A percentile compares a stretch with the other conserved stretches of the same genome.
Conservation (phyloP, 768 basidiomycete species). For the Peribolospora baueri region DNA sequence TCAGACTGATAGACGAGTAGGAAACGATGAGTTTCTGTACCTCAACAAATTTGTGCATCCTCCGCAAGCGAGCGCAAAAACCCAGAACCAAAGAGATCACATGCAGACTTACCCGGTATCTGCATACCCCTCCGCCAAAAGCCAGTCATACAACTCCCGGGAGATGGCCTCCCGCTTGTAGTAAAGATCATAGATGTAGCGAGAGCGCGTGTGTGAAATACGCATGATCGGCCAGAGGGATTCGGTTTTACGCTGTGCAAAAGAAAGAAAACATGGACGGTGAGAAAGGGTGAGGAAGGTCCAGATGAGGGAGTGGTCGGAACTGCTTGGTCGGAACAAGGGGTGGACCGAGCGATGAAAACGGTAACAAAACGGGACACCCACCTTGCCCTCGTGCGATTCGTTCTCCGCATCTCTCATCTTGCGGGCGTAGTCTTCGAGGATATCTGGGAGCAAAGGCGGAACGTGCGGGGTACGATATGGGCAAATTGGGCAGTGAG, state of each 20-base stretch:
- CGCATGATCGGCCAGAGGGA: conserved; percentile 96
- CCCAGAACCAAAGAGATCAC: background rate
- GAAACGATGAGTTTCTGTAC: background rate
- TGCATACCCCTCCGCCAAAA: conserved; percentile 87
- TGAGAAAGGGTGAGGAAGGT: background rate
- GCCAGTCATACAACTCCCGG: conserved; percentile 80
- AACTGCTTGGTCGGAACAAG: background rate
- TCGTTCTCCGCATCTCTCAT: conserved; percentile 96
- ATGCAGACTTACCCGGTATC: conserved; percentile 60
- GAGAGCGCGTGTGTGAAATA: conserved; percentile 77
- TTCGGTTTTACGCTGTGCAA: conserved; percentile 46
- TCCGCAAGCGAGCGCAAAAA: background rate
- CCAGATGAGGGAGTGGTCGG: no score
- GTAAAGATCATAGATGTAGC: conserved; percentile 89
- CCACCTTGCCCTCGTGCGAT: conserved; percentile 70
- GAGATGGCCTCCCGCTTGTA: conserved; percentile 94
- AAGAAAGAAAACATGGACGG: background rate
- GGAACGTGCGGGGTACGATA: conserved; percentile 4
- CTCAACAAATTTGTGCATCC: background rate
- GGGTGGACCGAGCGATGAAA: background rate
- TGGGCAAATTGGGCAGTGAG: background rate
- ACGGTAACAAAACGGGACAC: no score
- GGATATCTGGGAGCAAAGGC: conserved; percentile 32
- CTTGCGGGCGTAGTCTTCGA: conserved; percentile 96
- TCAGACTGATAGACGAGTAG: conserved; percentile 33